A percentile compares a stretch with the other conserved stretches of the same genome.
Conservation (phyloP, 176 grass and related monocot genomes). For the Eleusine indica region DNA sequence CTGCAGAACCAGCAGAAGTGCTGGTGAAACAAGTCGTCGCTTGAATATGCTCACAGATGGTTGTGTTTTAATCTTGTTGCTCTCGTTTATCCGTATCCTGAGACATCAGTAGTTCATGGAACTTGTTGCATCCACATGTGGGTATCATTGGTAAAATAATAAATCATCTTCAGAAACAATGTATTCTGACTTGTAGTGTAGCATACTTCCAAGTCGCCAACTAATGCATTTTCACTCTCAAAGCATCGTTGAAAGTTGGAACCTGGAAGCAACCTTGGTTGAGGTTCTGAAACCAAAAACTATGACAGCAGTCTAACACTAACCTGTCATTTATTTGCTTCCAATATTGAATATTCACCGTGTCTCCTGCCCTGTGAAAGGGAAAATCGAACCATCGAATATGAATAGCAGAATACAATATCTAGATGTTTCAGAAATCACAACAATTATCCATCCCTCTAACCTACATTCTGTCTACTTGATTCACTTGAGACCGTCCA, state of each 20-base stretch:
- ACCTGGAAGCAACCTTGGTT: neutral
- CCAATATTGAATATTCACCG: neutral
- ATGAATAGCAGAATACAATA: neutral
- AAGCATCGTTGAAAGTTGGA: neutral
- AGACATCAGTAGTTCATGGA: neutral
- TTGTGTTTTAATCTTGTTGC: neutral
- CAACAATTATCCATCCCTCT: neutral
- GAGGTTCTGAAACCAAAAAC: neutral
- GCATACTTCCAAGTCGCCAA: neutral
- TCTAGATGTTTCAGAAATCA: constrained; percentile 6
- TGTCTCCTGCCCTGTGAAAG: neutral
- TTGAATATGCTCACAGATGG: constrained; percentile 24
- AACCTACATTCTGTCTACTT: constrained; percentile 9
- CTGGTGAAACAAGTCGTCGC: constrained; percentile 36
- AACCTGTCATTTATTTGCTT: neutral
- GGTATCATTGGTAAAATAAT: constrained; percentile 13
- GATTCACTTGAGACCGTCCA: constrained; percentile 8
- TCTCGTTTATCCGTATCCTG: neutral
- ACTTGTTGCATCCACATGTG: neutral
- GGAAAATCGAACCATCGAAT: constrained; percentile 10
- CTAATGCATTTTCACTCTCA: neutral
- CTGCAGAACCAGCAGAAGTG: constrained; percentile 14
- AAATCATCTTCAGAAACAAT: constrained; percentile 14
- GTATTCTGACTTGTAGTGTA: neutral
- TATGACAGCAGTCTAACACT: neutral